phyloP scores from a whole-genome alignment of 352 stramenopile species.

The Salisapilia sapeloensis region DNA sequence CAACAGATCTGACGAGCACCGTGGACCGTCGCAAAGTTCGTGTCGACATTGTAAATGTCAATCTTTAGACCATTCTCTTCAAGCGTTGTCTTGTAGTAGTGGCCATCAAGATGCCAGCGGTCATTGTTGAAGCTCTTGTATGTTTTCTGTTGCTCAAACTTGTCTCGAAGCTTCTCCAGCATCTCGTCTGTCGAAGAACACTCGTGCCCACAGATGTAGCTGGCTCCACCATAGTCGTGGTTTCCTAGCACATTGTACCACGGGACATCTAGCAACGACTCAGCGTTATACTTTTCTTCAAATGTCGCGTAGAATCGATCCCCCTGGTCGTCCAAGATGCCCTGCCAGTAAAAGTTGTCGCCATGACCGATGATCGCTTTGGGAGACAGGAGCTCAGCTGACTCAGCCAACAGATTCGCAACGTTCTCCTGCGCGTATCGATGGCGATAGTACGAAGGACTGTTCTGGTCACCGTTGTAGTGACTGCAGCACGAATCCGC shows the following conservation, averaged over 20 bases:
- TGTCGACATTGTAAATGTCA: slow-evolving; percentile 64
- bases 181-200: slow-evolving; percentile 30
- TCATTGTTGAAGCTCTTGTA: slow-evolving; percentile 63
- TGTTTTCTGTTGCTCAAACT: slow-evolving; percentile 34
- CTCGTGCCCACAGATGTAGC: slow-evolving; percentile 40
- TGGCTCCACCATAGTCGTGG: slow-evolving; percentile 66
- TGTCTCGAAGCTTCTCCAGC: slow-evolving; percentile 22
- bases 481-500: slow-evolving; percentile 20
- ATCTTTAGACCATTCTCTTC: slow-evolving; percentile 30
- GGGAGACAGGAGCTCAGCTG: slow-evolving; percentile 18
- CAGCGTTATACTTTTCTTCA: slow-evolving; percentile 36
- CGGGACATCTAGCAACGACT: slow-evolving; percentile 28
- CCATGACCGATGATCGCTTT: slow-evolving; percentile 52
- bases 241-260: slow-evolving; percentile 70
- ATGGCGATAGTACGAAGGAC: slow-evolving; percentile 15
- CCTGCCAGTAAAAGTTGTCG: slow-evolving; percentile 78
- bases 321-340: slow-evolving; percentile 22
- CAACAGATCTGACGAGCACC: slow-evolving; percentile 58
- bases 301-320: slow-evolving; percentile 52
- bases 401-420: slow-evolving; percentile 9
- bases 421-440: slow-evolving; percentile 8
- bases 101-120: slow-evolving; percentile 44
- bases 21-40: slow-evolving; percentile 43
- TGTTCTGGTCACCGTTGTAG: slow-evolving; percentile 11
- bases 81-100: slow-evolving; percentile 53